Percentiles rank a stretch among this genome's conserved stretches.
These are phyloP conservation scores for Sarocladium kiliense DNA, from an alignment of 2,329 filamentous ascomycete genomes.

Conservation along the genomic window DNA sequence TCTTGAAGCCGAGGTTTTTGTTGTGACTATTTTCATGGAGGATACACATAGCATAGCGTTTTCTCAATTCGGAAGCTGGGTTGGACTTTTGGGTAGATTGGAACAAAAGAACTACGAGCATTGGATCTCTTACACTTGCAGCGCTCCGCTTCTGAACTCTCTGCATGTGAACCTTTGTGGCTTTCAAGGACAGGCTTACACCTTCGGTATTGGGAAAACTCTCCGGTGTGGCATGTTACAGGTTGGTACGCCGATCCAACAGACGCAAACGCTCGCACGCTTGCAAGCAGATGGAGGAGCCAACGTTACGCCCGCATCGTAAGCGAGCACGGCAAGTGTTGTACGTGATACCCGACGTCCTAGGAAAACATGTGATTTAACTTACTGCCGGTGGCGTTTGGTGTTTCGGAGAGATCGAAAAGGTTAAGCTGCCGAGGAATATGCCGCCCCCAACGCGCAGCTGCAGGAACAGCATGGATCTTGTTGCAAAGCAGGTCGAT, in stretches of 20 bases:
- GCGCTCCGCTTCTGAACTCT: no score
- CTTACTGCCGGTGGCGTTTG: neutral
- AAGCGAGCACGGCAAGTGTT: neutral
- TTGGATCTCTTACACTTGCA: no score
- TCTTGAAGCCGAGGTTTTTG: no score
- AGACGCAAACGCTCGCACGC: neutral
- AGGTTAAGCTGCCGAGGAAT: neutral
- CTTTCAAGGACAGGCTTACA: neutral
- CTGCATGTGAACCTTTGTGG: neutral
- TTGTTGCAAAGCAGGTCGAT: neutral
- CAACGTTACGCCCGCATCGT: neutral
- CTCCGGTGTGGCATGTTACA: neutral
- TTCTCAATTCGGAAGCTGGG: no score
- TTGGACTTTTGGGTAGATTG: no score
- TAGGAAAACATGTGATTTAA: neutral
- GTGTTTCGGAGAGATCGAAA: constrained; percentile 1
- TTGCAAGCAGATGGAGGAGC: no score
- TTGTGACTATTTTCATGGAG: no score
- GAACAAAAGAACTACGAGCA: no score
- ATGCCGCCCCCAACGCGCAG: neutral
- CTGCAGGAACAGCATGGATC: neutral
- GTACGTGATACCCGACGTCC: no score
- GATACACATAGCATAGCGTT: no score
- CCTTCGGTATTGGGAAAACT: no score
- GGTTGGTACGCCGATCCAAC: neutral